Evolutionary conservation across 179 eudicot species (phyloP), one percentile per base, ranked within the genome.

Genomic region (Patellifolia procumbens): DNA sequence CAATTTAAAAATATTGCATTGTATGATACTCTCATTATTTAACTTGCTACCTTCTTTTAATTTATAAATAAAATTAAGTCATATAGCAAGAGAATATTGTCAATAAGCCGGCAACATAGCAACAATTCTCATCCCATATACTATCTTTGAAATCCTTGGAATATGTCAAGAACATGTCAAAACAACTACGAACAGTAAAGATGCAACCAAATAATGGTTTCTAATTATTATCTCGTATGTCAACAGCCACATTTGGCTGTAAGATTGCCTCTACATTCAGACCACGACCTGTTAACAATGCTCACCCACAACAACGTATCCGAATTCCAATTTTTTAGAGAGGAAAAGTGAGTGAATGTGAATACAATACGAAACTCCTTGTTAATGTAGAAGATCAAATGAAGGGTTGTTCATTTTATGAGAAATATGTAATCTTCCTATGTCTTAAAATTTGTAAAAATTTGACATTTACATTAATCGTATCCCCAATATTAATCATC

Each of bases 351-450:
- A 92, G 20, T 90, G 48, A 52, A 74, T 22, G 90, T 83, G 26
- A 76, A 80, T 22, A 49, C 88, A 46, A 76, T 58, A n/a, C 86
- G 89, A 1, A 80, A 87, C 79, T 84, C 89, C 37, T 83, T 90
- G 90, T 87, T 8, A 85, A 88, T 73, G 76, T 76, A 0, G 87
- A 74, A 5, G 94, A 90, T 77, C 94, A 90, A 45, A 82, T 90
- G 22, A 88, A 88, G 89, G 94, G 88, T 76, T 28, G 32, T 28
- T 26, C 11, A 19, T 19, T 32, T 16, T 34, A 35, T 61, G 19
- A 28, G n/a, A n/a, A n/a, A n/a, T n/a, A n/a, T n/a, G n/a, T n/a
- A n/a, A n/a, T n/a, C n/a, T n/a, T n/a, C n/a, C n/a, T n/a, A n/a
- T n/a, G n/a, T n/a, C n/a, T n/a, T n/a, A n/a, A n/a, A n/a, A n/a